A percentile compares a stretch with the other conserved stretches of the same genome.
Conservation (phyloP, 768 basidiomycete genomes). For the Lentinula lateritia region DNA sequence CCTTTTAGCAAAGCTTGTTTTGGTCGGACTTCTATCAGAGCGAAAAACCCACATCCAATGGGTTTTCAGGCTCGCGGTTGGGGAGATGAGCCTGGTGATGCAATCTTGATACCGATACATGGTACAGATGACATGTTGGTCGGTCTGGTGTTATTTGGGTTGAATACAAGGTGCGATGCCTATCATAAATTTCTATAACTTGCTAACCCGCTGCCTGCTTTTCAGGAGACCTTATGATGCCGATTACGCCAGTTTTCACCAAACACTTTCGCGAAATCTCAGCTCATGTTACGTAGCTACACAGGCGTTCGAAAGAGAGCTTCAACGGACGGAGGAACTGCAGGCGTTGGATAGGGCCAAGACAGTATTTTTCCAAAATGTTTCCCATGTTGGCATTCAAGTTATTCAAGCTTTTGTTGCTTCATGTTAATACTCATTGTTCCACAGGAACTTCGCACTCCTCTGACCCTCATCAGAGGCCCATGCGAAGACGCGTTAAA, state of each 20-base stretch:
- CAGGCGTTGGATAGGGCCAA: constrained; percentile 6
- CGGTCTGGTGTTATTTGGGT: constrained; percentile 4
- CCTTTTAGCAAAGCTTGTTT: constrained; percentile 4
- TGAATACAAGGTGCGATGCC: constrained; percentile 6
- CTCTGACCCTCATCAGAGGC: constrained; percentile 6
- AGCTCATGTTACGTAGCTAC: neutral
- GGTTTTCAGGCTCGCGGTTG: constrained; percentile 3
- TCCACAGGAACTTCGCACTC: neutral
- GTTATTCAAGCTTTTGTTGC: neutral
- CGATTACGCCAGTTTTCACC: constrained; percentile 4
- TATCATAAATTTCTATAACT: neutral
- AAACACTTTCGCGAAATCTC: constrained; percentile 1
- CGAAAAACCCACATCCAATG: constrained; percentile 5
- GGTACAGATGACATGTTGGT: neutral
- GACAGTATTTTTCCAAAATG: constrained; percentile 8
- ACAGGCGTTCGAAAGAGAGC: constrained; percentile 4
- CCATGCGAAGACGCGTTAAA: constrained; percentile 8
- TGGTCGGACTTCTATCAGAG: neutral
- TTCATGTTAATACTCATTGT: neutral
- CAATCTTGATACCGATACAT: constrained; percentile 4
- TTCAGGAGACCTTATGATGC: constrained; percentile 3
- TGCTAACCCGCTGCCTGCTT: neutral
- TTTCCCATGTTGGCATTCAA: constrained; percentile 1
- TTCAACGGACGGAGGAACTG: constrained; percentile 4
- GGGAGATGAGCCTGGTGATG: neutral